Percentiles rank a stretch among this genome's conserved stretches.
These are phyloP conservation scores for Aquilaria agallochum DNA, from an alignment of 441 rosid genomes.

Conservation along the genomic window DNA sequence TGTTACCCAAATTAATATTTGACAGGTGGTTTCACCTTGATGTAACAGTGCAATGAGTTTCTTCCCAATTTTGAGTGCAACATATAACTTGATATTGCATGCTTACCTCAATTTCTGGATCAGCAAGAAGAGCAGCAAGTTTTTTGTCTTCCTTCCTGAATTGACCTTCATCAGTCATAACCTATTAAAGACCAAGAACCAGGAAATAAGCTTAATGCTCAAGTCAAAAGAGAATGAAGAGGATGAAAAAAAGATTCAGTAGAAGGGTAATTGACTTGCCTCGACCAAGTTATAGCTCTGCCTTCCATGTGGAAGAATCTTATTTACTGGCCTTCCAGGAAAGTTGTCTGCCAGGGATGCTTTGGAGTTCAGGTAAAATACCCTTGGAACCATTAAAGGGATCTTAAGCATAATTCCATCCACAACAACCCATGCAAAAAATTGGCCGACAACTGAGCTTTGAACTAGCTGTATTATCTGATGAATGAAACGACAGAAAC, in stretches of 20 bases:
- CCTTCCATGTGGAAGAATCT: slow-evolving; percentile 89
- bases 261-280: slow-evolving; percentile 36
- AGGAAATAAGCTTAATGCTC: slow-evolving; percentile 14
- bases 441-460: slow-evolving; percentile 52
- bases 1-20: no score
- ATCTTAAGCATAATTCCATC: slow-evolving; percentile 94
- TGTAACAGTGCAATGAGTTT: no score
- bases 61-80: neutral
- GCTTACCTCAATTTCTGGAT: slow-evolving; percentile 96
- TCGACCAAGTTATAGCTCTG: slow-evolving; percentile 72
- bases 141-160: slow-evolving; percentile 73
- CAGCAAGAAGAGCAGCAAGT: slow-evolving; percentile 85
- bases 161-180: slow-evolving; percentile 67
- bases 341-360: slow-evolving; percentile 56
- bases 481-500: slow-evolving; percentile 14
- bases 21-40: no score
- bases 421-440: slow-evolving; percentile 91
- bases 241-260: no score
- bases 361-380: slow-evolving; percentile 82
- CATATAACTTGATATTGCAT: slow-evolving; percentile 8
- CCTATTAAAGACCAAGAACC: slow-evolving; percentile 29
- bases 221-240: slow-evolving; percentile 2
- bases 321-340: slow-evolving; percentile 87
- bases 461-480: slow-evolving; percentile 92
- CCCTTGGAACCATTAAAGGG: slow-evolving; percentile 78